Evolutionary conservation across 2,329 filamentous ascomycete species (phyloP).

Genomic region (Pseudogymnoascus sp.): DNA sequence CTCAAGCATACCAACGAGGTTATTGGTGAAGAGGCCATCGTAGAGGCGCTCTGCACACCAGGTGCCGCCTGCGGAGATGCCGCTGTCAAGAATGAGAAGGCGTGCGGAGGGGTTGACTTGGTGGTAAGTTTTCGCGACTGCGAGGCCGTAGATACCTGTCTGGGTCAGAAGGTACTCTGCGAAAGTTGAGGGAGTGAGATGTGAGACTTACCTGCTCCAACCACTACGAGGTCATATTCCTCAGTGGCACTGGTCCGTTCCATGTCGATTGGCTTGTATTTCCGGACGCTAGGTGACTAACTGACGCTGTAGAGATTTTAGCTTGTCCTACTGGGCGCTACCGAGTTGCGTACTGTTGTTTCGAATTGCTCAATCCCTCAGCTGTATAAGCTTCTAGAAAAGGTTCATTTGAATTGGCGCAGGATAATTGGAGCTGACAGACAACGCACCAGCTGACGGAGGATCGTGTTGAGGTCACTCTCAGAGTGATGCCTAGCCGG

Average conservation of each 20-base stretch:
- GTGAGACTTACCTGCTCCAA: constrained; percentile 38
- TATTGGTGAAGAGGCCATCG: constrained; percentile 63
- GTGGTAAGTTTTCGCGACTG: constrained; percentile 52
- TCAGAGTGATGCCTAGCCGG: too few relatives aligned
- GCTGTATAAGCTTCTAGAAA: too few relatives aligned
- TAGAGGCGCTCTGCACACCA: constrained; percentile 64
- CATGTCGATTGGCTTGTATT: background rate
- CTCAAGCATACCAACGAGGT: constrained; percentile 63
- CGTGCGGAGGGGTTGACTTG: constrained; percentile 47
- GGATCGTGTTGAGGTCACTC: too few relatives aligned
- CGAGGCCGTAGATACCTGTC: constrained; percentile 47
- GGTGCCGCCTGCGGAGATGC: constrained; percentile 54
- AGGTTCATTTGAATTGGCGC: too few relatives aligned
- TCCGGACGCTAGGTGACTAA: background rate
- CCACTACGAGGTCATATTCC: constrained; percentile 27
- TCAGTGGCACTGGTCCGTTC: background rate
- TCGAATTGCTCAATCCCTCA: too few relatives aligned
- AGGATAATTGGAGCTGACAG: too few relatives aligned
- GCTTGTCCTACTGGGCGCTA: too few relatives aligned
- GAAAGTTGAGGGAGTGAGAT: background rate
- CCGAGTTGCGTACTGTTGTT: too few relatives aligned
- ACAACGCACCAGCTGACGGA: too few relatives aligned
- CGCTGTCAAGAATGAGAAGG: constrained; percentile 51
- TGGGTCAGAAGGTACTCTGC: background rate
- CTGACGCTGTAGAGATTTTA: too few relatives aligned